These are phyloP conservation scores for Tolypocladium pustulatum DNA, from an alignment of 2,329 filamentous ascomycete genomes.

Conservation along the genomic window DNA sequence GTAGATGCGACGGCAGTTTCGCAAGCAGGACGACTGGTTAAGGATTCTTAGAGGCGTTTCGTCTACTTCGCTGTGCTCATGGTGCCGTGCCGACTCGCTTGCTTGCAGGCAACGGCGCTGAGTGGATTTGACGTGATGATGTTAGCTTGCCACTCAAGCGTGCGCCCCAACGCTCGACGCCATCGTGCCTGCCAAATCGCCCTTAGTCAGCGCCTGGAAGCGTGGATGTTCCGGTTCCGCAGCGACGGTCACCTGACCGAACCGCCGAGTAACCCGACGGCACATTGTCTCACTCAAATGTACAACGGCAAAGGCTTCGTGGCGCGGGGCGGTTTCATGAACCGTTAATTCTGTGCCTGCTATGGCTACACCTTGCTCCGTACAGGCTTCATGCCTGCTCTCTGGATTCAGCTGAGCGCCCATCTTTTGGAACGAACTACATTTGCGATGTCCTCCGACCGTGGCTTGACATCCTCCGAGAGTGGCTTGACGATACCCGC, in stretches of 20 bases:
- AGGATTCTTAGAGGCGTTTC: neutral
- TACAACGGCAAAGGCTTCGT: neutral
- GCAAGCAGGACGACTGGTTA: neutral
- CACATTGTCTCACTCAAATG: neutral
- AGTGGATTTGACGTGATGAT: neutral
- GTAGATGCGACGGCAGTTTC: neutral
- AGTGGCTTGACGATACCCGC: neutral
- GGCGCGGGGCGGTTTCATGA: neutral
- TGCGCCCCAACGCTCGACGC: neutral
- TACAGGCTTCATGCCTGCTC: neutral
- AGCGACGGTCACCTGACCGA: conserved; percentile 1
- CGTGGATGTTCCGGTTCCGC: conserved; percentile 3
- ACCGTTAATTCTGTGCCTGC: neutral
- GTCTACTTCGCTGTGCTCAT: conserved; percentile 9
- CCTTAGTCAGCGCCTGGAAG: conserved; percentile 5
- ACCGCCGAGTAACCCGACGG: neutral
- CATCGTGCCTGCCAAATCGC: neutral
- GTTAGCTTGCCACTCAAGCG: neutral
- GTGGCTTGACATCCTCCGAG: neutral
- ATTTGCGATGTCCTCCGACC: neutral
- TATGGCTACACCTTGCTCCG: neutral
- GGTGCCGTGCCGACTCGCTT: conserved; percentile 3
- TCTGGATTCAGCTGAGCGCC: neutral
- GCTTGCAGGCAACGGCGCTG: neutral
- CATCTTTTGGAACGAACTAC: neutral